Evolutionary conservation across 352 stramenopile species (phyloP), one percentile per base, ranked within the genome.

Genomic region (Plasmopara viticola): DNA sequence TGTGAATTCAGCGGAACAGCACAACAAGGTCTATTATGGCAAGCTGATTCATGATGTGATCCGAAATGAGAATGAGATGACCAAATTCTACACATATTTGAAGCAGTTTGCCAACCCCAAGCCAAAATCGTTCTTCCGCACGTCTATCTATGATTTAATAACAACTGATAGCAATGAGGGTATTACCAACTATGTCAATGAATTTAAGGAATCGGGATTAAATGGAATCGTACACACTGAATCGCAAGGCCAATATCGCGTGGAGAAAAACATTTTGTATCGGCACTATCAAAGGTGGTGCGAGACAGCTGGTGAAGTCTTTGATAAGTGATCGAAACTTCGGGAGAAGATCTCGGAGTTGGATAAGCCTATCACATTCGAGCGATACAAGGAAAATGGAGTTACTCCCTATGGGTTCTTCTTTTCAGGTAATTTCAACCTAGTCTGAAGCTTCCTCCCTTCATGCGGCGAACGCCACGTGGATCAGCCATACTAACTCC

Each of bases 271-370:
- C 15, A 41, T 41, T 14, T 17, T 41, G 35, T 14, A 41, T 41
- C 35, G 15, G 39, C 39, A 44, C 39, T 25, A 44, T 20, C 39
- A 44, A 14, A 44, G 39, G 39, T 25, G 9, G 39, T 44, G 13
- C 20, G 39, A 44, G 15, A 44, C 10, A 35, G 31, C 31, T 35
- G 31, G 6, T 12, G 31, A 35, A 8, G 10, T 35, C 31, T 35
- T n/a, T 44, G 39, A 44, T 9, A 44, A 44, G 39, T n/a, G 39
- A 44, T 44, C 38, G 38, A 44, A 20, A 44, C 18, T 44, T 44
- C 20, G 38, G 17, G n/a, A 44, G n/a, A 44, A 44, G 38, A 18
- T 44, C 13, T 44, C 39, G 39, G 5, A 25, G 39, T 20, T 44
- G 39, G 39, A 20, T n/a, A 44, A 44, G 39, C 39, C 7, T 44